Evolutionary conservation across 805 yeast genomes (phyloP).

Genomic region (Blastobotrys robertii): DNA sequence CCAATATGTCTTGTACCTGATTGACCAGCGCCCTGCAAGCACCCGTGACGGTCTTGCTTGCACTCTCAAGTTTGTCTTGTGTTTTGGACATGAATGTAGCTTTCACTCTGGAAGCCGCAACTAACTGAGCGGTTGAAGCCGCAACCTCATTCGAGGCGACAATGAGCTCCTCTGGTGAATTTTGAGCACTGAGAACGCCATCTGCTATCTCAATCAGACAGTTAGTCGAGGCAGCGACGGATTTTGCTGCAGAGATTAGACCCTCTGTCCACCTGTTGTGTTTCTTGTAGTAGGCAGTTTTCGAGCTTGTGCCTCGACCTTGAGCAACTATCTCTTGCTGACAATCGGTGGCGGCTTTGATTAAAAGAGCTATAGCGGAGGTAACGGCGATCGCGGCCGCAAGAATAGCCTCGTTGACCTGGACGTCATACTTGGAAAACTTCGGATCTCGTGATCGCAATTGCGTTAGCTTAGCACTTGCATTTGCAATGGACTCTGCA

Average conservation of each 20-base stretch:
- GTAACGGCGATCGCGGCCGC: slow-evolving; percentile 75
- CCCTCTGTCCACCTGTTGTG: slow-evolving; percentile 94
- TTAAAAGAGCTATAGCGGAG: slow-evolving; percentile 61
- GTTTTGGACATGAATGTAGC: slow-evolving; percentile 67
- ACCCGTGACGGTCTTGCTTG: slow-evolving; percentile 58
- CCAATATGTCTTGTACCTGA: slow-evolving; percentile 54
- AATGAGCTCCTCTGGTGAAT: slow-evolving; percentile 70
- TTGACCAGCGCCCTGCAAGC: slow-evolving; percentile 67
- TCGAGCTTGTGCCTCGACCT: slow-evolving; percentile 55
- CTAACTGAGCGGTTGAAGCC: slow-evolving; percentile 85
- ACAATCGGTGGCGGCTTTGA: slow-evolving; percentile 67
- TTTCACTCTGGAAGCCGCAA: slow-evolving; percentile 83
- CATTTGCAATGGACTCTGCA: slow-evolving; percentile 57
- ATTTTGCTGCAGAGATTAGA: slow-evolving; percentile 76
- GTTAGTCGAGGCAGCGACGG: slow-evolving; percentile 77
- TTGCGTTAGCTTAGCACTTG: slow-evolving; percentile 47
- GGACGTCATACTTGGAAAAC: slow-evolving; percentile 46
- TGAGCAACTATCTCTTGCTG: slow-evolving; percentile 72
- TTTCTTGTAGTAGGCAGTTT: slow-evolving; percentile 72
- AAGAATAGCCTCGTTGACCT: slow-evolving; percentile 67
- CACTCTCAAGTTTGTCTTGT: slow-evolving; percentile 61
- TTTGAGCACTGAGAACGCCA: slow-evolving; percentile 57
- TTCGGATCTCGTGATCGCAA: slow-evolving; percentile 44
- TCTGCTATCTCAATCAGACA: slow-evolving; percentile 79
- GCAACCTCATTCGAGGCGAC: slow-evolving; percentile 90